Percentiles rank a stretch among this genome's conserved stretches.
These are phyloP conservation scores for Cenchrus americanus DNA, from an alignment of 176 grass and related monocot genomes.

Conservation along the genomic window DNA sequence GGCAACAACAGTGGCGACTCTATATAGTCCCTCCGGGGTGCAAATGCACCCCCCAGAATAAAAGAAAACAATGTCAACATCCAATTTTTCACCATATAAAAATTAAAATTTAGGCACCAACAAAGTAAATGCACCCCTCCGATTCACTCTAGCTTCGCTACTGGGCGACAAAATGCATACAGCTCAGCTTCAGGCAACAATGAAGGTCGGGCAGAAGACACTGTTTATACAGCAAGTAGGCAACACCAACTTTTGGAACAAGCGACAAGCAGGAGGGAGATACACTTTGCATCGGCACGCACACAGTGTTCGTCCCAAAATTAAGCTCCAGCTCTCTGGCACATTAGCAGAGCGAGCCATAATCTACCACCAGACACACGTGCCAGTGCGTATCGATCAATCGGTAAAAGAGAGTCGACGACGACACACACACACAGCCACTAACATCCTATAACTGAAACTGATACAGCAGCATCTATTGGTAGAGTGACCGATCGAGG, in stretches of 20 bases:
- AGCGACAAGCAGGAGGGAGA: constrained; percentile 30
- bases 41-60: no score
- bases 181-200: neutral
- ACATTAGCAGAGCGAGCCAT: constrained; percentile 42
- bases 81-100: no score
- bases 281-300: constrained; percentile 33
- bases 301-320: constrained; percentile 31
- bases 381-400: neutral
- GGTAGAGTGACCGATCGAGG: neutral
- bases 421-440: neutral
- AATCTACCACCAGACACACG: neutral
- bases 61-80: no score
- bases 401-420: constrained; percentile 9
- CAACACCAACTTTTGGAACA: constrained; percentile 26
- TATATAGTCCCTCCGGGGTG: no score
- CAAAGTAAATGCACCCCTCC: no score
- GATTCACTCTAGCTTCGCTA: no score
- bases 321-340: constrained; percentile 24
- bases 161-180: neutral
- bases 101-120: no score
- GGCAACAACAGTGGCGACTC: no score
- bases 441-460: neutral
- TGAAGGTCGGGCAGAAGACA: neutral
- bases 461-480: neutral
- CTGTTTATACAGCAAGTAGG: neutral